These are phyloP conservation scores for Dinochytrium kinnereticum DNA, from an alignment of 371 early-diverging fungal genomes.

Conservation along the genomic window DNA sequence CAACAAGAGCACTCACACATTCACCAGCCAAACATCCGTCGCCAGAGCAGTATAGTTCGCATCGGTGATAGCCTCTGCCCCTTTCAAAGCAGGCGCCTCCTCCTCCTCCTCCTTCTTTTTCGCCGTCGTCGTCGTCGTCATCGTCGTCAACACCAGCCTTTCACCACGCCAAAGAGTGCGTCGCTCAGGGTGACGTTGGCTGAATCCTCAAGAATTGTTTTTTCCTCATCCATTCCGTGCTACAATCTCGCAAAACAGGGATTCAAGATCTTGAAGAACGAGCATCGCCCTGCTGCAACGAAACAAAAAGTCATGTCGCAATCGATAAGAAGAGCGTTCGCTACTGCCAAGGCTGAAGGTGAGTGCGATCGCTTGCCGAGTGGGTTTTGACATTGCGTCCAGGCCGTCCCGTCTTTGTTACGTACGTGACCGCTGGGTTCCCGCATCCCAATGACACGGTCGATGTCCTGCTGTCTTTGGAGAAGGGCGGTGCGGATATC, in stretches of 20 bases:
- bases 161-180: too few relatives aligned
- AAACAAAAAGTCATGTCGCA: background rate
- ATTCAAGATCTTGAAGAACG: too few relatives aligned
- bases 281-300: too few relatives aligned
- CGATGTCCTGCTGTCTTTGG: slow-evolving; percentile 81
- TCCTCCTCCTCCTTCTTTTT: background rate
- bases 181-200: too few relatives aligned
- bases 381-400: background rate
- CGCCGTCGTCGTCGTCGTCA: background rate
- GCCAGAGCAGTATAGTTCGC: slow-evolving; percentile 14
- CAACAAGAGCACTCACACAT: background rate
- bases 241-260: too few relatives aligned
- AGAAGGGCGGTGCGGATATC: slow-evolving; percentile 94
- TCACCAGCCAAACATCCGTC: slow-evolving; percentile 20
- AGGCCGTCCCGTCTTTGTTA: slow-evolving; percentile 81
- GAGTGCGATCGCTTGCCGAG: background rate
- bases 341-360: background rate
- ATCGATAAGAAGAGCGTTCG: background rate
- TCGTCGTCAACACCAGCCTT: background rate
- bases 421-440: slow-evolving; percentile 93
- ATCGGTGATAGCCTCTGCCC: slow-evolving; percentile 26
- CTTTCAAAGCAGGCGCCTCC: too few relatives aligned
- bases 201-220: background rate
- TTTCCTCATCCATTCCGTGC: too few relatives aligned
- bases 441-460: slow-evolving; percentile 79